Percentiles rank a stretch among this genome's conserved stretches.
These are phyloP conservation scores for Coemansia sp. DNA, from an alignment of 192 early-diverging fungal genomes.

Conservation along the genomic window DNA sequence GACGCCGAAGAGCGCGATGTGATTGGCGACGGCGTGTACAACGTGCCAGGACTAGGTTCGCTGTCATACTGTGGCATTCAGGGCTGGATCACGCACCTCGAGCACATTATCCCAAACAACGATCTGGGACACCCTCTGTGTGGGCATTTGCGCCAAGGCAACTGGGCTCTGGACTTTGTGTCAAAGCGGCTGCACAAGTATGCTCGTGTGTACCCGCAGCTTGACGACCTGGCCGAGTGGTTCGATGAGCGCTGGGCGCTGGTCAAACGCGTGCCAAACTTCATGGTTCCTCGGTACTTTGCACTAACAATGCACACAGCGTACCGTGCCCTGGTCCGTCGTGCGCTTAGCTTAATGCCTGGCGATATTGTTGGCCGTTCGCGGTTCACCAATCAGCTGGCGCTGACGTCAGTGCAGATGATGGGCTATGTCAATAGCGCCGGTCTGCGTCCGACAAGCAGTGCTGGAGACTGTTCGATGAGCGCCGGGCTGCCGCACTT, in stretches of 20 bases:
- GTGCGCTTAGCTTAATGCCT: conserved; percentile 65
- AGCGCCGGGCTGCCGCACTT: conserved; percentile 98
- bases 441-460: conserved; percentile 64
- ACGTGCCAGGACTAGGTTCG: conserved; percentile 82
- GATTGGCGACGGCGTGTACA: conserved; percentile 76
- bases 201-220: conserved; percentile 19
- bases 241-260: conserved; percentile 66
- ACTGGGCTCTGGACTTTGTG: conserved; percentile 91
- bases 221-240: conserved; percentile 68
- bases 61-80: conserved; percentile 90
- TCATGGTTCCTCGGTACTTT: conserved; percentile 94
- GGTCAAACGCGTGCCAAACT: conserved; percentile 75
- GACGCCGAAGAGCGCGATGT: conserved; percentile 87
- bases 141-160: conserved; percentile 81
- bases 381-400: conserved; percentile 68
- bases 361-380: conserved; percentile 57
- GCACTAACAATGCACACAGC: conserved; percentile 76
- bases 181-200: conserved; percentile 62
- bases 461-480: conserved; percentile 57
- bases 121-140: conserved; percentile 94
- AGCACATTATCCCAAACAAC: conserved; percentile 78
- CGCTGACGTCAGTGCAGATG: conserved; percentile 83
- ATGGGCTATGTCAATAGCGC: conserved; percentile 81
- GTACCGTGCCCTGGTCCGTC: conserved; percentile 66
- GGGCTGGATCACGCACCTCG: conserved; percentile 83